Evolutionary conservation across 768 basidiomycete genomes (phyloP).

Genomic region (Termitomyces sp.): DNA sequence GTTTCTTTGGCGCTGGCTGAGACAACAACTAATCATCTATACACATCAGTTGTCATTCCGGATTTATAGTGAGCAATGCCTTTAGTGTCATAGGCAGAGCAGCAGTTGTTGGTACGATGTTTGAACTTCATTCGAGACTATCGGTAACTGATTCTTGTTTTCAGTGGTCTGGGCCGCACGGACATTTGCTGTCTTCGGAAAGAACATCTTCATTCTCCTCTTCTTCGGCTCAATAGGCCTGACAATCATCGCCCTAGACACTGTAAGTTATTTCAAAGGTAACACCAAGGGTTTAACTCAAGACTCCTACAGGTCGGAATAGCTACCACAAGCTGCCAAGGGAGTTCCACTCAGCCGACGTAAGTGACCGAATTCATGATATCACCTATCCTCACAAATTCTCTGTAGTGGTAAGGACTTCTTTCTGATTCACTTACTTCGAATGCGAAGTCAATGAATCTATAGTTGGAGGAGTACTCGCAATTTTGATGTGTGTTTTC

Average conservation of each 20-base stretch:
- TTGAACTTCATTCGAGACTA: background rate
- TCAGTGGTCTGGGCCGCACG: background rate
- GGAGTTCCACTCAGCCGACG: background rate
- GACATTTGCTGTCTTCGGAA: background rate
- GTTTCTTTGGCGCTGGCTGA: background rate
- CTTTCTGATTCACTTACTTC: background rate
- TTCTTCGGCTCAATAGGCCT: background rate
- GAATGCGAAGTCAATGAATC: background rate
- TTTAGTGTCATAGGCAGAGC: background rate
- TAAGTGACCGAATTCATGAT: background rate
- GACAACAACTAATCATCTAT: background rate
- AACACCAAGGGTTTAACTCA: background rate
- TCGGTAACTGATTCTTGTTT: background rate
- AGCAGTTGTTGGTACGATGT: background rate
- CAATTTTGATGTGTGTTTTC: background rate
- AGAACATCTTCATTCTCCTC: background rate
- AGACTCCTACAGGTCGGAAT: background rate
- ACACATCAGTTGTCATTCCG: background rate
- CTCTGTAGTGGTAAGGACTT: background rate
- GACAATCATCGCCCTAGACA: background rate
- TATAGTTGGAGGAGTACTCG: background rate
- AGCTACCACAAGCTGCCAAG: background rate
- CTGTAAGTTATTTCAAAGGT: background rate
- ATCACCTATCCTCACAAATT: background rate
- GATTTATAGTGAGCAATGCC: background rate